These are phyloP conservation scores for Dissophora globulifera DNA, from an alignment of 192 early-diverging fungal species.

Conservation along the genomic window DNA sequence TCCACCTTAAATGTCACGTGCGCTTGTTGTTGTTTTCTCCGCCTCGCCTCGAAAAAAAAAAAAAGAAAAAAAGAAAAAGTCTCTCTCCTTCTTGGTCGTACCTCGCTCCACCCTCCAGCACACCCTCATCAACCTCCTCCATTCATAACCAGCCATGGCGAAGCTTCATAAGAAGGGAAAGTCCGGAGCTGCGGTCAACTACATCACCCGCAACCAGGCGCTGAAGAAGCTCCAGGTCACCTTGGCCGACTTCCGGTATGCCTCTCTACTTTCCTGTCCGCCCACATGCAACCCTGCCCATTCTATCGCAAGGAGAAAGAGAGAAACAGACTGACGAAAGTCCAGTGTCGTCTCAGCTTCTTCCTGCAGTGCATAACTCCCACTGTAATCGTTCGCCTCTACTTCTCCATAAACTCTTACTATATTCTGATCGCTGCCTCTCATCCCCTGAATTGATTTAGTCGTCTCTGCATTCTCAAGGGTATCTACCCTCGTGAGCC, in stretches of 20 bases:
- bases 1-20: too few species aligned
- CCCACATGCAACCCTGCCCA: too few species aligned
- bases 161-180: slow-evolving; percentile 86
- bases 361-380: too few species aligned
- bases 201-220: slow-evolving; percentile 89
- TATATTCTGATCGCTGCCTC: too few species aligned
- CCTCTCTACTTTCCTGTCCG: too few species aligned
- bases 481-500: slow-evolving; percentile 98
- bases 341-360: too few species aligned
- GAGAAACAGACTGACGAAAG: too few species aligned
- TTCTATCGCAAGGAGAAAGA: too few species aligned
- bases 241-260: slow-evolving; percentile 91
- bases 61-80: not conserved
- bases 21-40: not conserved
- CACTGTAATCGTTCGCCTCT: too few species aligned
- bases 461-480: slow-evolving; percentile 98
- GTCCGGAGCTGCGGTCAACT: slow-evolving; percentile 89
- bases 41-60: not conserved
- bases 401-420: too few species aligned
- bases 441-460: too few species aligned
- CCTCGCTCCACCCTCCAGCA: not conserved
- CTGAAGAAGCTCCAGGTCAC: slow-evolving; percentile 94
- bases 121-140: not conserved
- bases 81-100: not conserved
- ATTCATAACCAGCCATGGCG: slow-evolving; percentile 61